These are phyloP conservation scores for Populus tomentosa DNA, from an alignment of 441 rosid species.

Conservation along the genomic window DNA sequence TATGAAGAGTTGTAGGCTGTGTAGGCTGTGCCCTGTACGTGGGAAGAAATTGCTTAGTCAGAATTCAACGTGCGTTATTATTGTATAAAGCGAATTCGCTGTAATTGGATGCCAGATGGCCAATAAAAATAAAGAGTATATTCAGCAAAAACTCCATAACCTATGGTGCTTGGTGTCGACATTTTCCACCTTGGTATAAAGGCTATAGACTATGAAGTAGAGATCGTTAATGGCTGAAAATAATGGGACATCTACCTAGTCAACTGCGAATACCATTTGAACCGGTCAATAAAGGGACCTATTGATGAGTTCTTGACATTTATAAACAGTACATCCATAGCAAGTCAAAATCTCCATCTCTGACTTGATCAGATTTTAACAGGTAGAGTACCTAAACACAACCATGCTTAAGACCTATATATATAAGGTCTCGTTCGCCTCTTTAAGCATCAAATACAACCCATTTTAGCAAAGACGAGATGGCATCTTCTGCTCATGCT, in stretches of 20 bases:
- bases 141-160: not conserved
- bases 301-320: too few species aligned
- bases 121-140: too few species aligned
- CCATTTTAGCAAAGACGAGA: not conserved
- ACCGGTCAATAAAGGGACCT: not conserved
- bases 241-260: too few species aligned
- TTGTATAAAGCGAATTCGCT: too few species aligned
- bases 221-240: too few species aligned
- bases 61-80: too few species aligned
- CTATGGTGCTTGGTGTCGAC: slow-evolving; percentile 9
- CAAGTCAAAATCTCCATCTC: not conserved
- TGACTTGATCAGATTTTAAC: not conserved
- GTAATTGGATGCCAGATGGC: too few species aligned
- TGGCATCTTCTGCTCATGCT: slow-evolving; percentile 9
- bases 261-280: not conserved
- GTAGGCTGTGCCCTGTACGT: too few species aligned
- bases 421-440: not conserved
- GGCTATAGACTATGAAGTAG: not conserved
- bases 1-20: too few species aligned
- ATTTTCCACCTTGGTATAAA: slow-evolving; percentile 15
- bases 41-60: too few species aligned
- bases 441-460: not conserved
- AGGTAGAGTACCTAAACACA: not conserved
- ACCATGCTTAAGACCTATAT: not conserved
- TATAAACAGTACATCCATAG: not conserved